Conservation (phyloP, 257 asterid species). For the Petunia secreta region DNA sequence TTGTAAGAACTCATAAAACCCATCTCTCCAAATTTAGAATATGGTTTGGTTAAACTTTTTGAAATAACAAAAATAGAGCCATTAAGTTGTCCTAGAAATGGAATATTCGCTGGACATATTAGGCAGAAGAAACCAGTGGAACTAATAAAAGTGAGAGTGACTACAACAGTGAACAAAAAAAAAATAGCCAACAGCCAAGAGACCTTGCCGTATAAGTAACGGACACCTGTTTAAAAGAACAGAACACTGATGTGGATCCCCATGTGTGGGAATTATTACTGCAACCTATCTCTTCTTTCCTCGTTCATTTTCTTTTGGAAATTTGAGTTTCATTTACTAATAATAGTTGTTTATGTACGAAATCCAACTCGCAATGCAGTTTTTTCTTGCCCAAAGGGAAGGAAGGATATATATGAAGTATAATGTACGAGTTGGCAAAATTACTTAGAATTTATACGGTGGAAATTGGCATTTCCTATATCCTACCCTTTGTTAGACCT, state of each 20-base stretch:
- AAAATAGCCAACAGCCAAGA: background rate
- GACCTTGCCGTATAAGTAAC: background rate
- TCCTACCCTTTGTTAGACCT: no score
- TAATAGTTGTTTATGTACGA: no score
- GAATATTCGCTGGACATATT: no score
- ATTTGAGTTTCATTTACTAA: background rate
- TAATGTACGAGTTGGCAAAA: background rate
- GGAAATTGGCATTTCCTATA: no score
- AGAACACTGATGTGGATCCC: background rate
- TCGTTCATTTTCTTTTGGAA: background rate
- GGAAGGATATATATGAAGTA: background rate
- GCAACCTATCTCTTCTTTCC: background rate
- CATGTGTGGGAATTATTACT: background rate
- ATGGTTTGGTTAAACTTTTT: no score
- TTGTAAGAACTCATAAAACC: no score
- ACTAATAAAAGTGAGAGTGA: background rate
- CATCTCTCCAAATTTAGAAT: no score
- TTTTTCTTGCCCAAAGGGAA: background rate
- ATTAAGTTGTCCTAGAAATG: no score
- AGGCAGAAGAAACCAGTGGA: no score
- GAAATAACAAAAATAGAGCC: no score
- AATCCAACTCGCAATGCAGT: background rate
- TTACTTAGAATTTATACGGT: no score
- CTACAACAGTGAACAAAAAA: background rate
- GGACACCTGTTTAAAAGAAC: slow-evolving; percentile 7